These are phyloP conservation scores for Reutealis trisperma DNA, from an alignment of 345 rosid species.

Conservation along the genomic window DNA sequence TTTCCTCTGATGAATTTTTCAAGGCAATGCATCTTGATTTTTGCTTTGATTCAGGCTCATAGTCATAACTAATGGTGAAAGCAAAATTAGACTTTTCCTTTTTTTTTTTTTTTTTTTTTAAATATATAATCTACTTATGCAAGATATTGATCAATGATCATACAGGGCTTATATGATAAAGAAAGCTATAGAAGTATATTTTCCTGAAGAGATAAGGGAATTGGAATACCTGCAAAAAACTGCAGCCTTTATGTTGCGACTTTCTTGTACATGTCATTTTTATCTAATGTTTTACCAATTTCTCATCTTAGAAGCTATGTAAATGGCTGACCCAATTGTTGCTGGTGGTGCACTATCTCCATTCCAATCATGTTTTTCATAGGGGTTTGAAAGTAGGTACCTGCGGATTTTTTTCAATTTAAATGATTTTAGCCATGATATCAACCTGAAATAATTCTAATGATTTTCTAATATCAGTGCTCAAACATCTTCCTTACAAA, in stretches of 20 bases:
- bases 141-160: neutral
- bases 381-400: conserved; percentile 42
- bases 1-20: neutral
- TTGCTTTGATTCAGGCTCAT: too few species aligned
- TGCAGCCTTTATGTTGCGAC: neutral
- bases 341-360: conserved; percentile 51
- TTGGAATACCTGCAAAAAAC: neutral
- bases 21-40: too few species aligned
- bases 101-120: too few species aligned
- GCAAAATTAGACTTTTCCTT: neutral
- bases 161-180: conserved; percentile 47
- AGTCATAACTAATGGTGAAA: neutral
- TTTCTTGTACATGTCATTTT: neutral
- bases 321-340: conserved; percentile 55
- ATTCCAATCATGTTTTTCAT: conserved; percentile 48
- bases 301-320: conserved; percentile 39
- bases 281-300: neutral
- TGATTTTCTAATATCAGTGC: conserved; percentile 35
- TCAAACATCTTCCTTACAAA: conserved; percentile 55
- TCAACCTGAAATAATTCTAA: neutral
- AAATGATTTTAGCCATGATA: neutral
- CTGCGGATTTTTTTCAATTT: neutral
- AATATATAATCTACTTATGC: too few species aligned
- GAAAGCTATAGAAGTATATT: conserved; percentile 40
- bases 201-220: conserved; percentile 47